Conservation (phyloP, 805 yeast species). For the Jamesozyma lodderae region DNA sequence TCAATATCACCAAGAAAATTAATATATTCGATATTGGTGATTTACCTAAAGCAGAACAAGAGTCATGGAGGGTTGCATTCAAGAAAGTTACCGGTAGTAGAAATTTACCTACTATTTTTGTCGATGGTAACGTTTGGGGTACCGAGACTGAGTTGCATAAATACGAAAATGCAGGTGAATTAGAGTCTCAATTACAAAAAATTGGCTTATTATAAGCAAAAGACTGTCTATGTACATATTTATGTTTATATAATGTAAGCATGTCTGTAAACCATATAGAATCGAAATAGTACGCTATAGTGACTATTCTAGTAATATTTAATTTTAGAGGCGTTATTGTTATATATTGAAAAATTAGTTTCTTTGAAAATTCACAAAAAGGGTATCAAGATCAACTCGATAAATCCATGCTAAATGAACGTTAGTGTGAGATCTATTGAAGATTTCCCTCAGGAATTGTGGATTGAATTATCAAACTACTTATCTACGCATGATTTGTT, state of each 20-base stretch:
- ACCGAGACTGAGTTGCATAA: slow-evolving; percentile 28
- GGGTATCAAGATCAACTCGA: too few species aligned
- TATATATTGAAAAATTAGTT: too few species aligned
- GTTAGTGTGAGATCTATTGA: too few species aligned
- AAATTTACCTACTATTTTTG: slow-evolving; percentile 29
- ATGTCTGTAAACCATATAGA: too few species aligned
- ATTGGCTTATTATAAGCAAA: slow-evolving; percentile 26
- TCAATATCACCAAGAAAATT: slow-evolving; percentile 41
- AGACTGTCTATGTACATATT: too few species aligned
- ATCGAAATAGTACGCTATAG: too few species aligned
- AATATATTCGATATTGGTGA: slow-evolving; percentile 41
- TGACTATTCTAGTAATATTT: too few species aligned
- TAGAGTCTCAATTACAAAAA: slow-evolving; percentile 21
- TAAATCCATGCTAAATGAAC: too few species aligned
- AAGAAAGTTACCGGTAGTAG: slow-evolving; percentile 25
- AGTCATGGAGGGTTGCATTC: slow-evolving; percentile 28
- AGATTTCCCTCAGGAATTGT: not conserved
- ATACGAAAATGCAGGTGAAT: slow-evolving; percentile 20
- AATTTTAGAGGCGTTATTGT: too few species aligned
- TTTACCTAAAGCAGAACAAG: slow-evolving; percentile 20
- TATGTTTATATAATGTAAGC: too few species aligned
- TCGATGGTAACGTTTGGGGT: slow-evolving; percentile 28
- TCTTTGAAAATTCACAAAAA: too few species aligned
- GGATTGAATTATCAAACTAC: not conserved
- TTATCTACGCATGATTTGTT: not conserved